Base-by-base conservation (phyloP, 2,329 filamentous ascomycete genomes). In the Ascosphaera apis region DNA sequence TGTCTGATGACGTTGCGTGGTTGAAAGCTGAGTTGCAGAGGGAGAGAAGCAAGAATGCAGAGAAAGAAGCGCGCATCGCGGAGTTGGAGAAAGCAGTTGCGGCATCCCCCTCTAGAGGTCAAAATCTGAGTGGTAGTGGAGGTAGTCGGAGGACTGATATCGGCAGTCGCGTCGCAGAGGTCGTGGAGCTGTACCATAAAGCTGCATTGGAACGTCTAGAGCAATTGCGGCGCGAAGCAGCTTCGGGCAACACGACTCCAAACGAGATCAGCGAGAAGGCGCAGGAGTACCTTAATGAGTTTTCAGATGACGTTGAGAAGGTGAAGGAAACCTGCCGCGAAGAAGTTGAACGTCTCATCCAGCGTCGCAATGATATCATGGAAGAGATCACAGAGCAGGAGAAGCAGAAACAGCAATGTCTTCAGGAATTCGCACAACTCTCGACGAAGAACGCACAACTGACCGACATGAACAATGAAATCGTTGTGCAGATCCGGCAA, bases 391-490 rank as follows among this genome's bases (percentile, higher is more conserved):
- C 75, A 39, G 76, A 75, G 46, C 69, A 91, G 16, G 72, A 79
- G 28, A 75, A 78, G 36, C 78, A 88, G 60, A 82, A 91, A 47
- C 86, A 95, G 54, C 82, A 88, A 51, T 84, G 82, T 11, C 75
- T 93, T 47, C 72, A 91, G 48, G 88, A 98, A 50, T 95, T 93
- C 49, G 88, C 95, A 59, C 82, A 91, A 49, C 63, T 98, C 32
- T 91, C 82, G 8, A 77, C 76, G 39, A 92, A 92, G 64, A 98
- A 98, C 52, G 77, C 80, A 1, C 86, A 95, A 57, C 66, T 98
- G 40, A 77, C 81, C 18, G 82, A 93, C 48, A 72, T 95, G 64
- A 95, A 98, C 59, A 91, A 92, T 47, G 81, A 92, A 50, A 64
- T 98, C 38, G 84, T 91, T 3, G 80, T 91, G 48, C 82, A 84